Conservation (phyloP, 2,329 filamentous ascomycete species). For the Trichoderma sp. region DNA sequence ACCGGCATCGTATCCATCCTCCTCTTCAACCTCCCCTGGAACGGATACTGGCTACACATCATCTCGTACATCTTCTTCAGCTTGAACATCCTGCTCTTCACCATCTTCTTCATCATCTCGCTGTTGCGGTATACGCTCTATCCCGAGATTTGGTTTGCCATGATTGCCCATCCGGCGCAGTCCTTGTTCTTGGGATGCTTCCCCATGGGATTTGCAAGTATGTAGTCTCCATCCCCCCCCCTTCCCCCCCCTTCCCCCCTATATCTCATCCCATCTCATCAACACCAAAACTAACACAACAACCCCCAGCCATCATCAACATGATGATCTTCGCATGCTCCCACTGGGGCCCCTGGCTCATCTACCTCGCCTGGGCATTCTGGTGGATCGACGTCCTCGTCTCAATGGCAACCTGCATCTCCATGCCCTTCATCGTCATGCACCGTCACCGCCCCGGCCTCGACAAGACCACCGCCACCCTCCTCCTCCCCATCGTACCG, state of each 20-base stretch:
- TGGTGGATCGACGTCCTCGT: constrained; percentile 57
- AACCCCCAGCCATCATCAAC: constrained; percentile 52
- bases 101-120: constrained; percentile 51
- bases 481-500: constrained; percentile 64
- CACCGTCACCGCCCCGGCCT: constrained; percentile 45
- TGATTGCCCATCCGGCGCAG: constrained; percentile 65
- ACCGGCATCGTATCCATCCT: constrained; percentile 65
- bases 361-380: constrained; percentile 52
- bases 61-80: constrained; percentile 59
- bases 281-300: background rate
- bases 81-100: constrained; percentile 58
- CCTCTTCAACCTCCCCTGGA: constrained; percentile 59
- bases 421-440: constrained; percentile 55
- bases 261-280: background rate
- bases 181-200: constrained; percentile 66
- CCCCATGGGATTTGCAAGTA: constrained; percentile 64
- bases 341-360: constrained; percentile 59
- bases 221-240: constrained; percentile 21
- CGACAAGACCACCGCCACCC: constrained; percentile 59
- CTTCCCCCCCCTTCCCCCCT: background rate
- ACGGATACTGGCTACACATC: constrained; percentile 54
- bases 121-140: constrained; percentile 61
- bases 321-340: constrained; percentile 60
- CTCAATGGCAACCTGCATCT: constrained; percentile 52
- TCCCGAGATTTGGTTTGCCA: constrained; percentile 61